These are phyloP conservation scores for Phylloporus scabripes DNA, from an alignment of 768 basidiomycete genomes.

Conservation along the genomic window DNA sequence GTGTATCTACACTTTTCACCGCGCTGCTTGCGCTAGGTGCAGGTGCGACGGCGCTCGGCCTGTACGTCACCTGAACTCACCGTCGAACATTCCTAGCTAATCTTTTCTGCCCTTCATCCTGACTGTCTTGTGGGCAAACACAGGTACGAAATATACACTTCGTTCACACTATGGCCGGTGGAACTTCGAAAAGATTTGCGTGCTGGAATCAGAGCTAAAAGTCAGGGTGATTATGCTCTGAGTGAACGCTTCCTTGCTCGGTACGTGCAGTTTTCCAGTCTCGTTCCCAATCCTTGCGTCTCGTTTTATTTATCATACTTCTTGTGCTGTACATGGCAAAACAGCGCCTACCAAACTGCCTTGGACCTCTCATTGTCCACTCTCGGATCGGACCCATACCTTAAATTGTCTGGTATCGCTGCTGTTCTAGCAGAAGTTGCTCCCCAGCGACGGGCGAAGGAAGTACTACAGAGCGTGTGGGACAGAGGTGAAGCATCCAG, in stretches of 20 bases:
- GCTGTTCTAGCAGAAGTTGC: conserved; percentile 53
- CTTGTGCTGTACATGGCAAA: neutral
- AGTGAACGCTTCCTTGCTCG: conserved; percentile 49
- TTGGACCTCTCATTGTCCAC: conserved; percentile 36
- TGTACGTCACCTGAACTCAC: conserved; percentile 30
- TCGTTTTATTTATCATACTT: neutral
- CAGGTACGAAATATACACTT: conserved; percentile 53
- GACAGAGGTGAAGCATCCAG: conserved; percentile 8
- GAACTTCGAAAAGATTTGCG: conserved; percentile 62
- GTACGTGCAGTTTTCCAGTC: conserved; percentile 34
- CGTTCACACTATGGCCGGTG: conserved; percentile 61
- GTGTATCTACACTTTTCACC: conserved; percentile 37
- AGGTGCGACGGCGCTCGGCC: conserved; percentile 38
- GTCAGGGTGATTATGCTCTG: conserved; percentile 47
- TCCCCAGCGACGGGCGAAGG: conserved; percentile 24
- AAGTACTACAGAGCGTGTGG: conserved; percentile 21
- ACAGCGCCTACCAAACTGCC: conserved; percentile 54
- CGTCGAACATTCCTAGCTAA: neutral
- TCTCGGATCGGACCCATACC: conserved; percentile 44
- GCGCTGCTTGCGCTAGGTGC: conserved; percentile 34
- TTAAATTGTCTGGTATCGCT: conserved; percentile 66
- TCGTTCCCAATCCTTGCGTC: neutral
- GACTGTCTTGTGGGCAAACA: neutral
- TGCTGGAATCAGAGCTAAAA: conserved; percentile 56
- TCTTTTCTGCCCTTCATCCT: neutral